Percentiles rank a stretch among this genome's conserved stretches.
phyloP scores from a whole-genome alignment of 2,329 filamentous ascomycete species.

The Stromatinia cepivora region DNA sequence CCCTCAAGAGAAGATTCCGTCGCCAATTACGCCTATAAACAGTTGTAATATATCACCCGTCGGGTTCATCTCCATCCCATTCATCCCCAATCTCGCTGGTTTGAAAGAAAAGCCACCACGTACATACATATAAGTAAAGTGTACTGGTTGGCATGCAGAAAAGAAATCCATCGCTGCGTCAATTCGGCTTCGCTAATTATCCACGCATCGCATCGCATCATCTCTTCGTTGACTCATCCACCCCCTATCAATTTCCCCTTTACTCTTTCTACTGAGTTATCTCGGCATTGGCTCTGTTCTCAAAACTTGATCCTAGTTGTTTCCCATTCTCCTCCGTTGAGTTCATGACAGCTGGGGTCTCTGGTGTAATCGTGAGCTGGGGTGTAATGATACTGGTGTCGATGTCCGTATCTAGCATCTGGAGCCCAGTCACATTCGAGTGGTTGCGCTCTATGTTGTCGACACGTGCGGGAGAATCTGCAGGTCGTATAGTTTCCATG shows the following conservation, averaged over 20 bases:
- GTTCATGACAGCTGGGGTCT: conserved; percentile 31
- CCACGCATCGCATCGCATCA: conserved; percentile 4
- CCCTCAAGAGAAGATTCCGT: conserved; percentile 1
- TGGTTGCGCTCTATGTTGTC: not conserved
- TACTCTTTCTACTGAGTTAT: conserved; percentile 5
- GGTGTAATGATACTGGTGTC: conserved; percentile 32
- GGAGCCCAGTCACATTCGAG: not conserved
- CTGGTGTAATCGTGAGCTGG: conserved; percentile 37
- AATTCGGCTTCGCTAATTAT: conserved; percentile 1
- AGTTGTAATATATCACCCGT: conserved; percentile 10
- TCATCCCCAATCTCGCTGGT: not conserved
- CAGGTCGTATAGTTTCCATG: conserved; percentile 35
- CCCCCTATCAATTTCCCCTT: not conserved
- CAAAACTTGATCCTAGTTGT: conserved; percentile 32
- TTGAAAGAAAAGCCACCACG: not conserved
- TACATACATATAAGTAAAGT: conserved; percentile 10
- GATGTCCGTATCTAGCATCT: conserved; percentile 24
- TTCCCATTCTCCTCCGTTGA: conserved; percentile 33
- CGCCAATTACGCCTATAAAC: conserved; percentile 16
- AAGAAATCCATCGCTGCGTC: not conserved
- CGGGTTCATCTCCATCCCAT: not conserved
- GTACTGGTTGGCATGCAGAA: conserved; percentile 3
- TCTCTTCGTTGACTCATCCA: not conserved
- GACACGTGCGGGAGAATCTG: conserved; percentile 13
- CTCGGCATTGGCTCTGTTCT: not conserved